Base-by-base conservation (phyloP, 2,329 filamentous ascomycete species). In the Cercospora zeae-maydis region DNA sequence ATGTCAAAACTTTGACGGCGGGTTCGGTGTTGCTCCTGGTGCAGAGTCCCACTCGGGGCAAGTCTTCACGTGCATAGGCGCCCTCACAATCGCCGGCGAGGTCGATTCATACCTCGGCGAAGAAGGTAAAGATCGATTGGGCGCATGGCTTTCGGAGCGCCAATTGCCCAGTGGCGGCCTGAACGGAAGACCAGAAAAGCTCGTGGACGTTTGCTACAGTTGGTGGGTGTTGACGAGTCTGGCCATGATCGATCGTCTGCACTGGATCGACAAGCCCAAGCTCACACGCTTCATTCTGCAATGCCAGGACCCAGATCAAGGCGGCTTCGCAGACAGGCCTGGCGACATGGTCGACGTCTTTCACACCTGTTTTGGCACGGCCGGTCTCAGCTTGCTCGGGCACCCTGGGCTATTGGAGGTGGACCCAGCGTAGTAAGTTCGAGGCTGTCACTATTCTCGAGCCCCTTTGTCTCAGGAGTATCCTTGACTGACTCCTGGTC, bases 141-240 rank as follows among this genome's bases (percentile, higher is more conserved):
- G 88, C 16, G 86, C 87, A 54, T 99, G 95, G 95, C 82, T 99
- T 59, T 96, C 92, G 76, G 95, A 99, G 78, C 85, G 95, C 66
- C 95, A 99, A 75, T 82, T 96, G 30, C 85, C 91, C 9, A 88
- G 88, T 53, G 95, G 95, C 31, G 95, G 95, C 0, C 80, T 99
- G 56, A 99, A 99, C 75, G 95, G 95, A 2, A 85, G 95, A 54
- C 95, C 95, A 0, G 95, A 98, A 79, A 99, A 99, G 81, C 80
- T 90, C 66, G 93, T 96, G 75, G 95, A 99, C 75, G 93, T 96
- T 13, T 99, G 95, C 79, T 99, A 99, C 79, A 96, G 92, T 75
- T 99, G 95, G 95, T 99, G 95, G 95, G 95, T 98, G 49, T 80
- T 93, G 73, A 93, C 91, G 74, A 96, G 93, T 75, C 80, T 99